These are phyloP conservation scores for Boechera stricta DNA, from an alignment of 345 rosid species.

Conservation along the genomic window DNA sequence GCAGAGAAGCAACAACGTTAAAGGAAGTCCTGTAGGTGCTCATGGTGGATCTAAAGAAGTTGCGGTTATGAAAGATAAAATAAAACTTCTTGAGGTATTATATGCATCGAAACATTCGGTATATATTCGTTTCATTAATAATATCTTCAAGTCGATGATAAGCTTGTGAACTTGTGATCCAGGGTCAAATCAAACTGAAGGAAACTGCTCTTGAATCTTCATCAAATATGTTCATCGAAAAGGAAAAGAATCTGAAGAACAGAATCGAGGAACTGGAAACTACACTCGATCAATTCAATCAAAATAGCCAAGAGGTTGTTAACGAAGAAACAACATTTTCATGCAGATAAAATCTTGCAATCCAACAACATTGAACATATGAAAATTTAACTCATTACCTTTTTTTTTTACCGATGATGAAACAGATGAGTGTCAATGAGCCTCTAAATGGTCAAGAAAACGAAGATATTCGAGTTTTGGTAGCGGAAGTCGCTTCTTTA, in stretches of 20 bases:
- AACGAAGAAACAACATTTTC: constrained; percentile 3
- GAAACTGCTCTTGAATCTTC: constrained; percentile 72
- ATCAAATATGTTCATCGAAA: constrained; percentile 57
- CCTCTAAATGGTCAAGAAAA: constrained; percentile 28
- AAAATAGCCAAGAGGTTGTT: constrained; percentile 57
- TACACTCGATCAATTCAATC: constrained; percentile 58
- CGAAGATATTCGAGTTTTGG: constrained; percentile 39
- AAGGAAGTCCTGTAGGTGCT: constrained; percentile 49
- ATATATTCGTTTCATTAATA: not conserved
- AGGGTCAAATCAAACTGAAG: constrained; percentile 71
- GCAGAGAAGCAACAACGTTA: constrained; percentile 49
- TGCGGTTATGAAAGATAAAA: constrained; percentile 60
- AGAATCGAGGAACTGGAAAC: constrained; percentile 66
- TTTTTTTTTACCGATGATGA: not conserved
- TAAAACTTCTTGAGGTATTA: constrained; percentile 69
- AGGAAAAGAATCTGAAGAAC: constrained; percentile 59
- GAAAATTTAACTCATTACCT: not conserved
- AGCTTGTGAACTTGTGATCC: constrained; percentile 22
- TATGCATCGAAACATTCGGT: not conserved
- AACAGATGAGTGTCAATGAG: constrained; percentile 30
- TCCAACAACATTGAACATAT: not conserved
- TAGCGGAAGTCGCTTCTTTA: constrained; percentile 53
- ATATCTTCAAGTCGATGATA: constrained; percentile 7
- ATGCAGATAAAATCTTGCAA: not conserved
- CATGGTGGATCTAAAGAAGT: constrained; percentile 57